A percentile compares a stretch with the other conserved stretches of the same genome.
These are phyloP conservation scores for Aureobasidium sp. DNA, from an alignment of 2,329 filamentous ascomycete species.

Conservation along the genomic window DNA sequence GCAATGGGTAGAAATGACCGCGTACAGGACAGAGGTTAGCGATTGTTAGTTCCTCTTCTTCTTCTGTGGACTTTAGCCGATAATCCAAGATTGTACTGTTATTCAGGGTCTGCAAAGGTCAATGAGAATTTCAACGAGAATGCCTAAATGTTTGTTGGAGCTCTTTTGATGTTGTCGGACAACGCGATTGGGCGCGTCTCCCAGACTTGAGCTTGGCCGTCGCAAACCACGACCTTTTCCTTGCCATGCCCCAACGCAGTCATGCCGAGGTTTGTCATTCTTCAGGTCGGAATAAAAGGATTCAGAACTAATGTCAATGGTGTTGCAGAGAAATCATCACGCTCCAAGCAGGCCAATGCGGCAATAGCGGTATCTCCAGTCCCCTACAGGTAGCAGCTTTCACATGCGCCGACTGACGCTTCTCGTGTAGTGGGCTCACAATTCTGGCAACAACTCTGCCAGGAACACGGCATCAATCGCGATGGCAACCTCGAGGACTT, in stretches of 20 bases:
- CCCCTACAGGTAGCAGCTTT: background rate
- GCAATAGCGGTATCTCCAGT: constrained; percentile 84
- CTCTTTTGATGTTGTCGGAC: background rate
- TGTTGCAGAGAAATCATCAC: constrained; percentile 87
- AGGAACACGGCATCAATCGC: constrained; percentile 95
- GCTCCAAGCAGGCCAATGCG: constrained; percentile 96
- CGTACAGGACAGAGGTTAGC: background rate
- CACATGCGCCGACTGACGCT: constrained; percentile 22
- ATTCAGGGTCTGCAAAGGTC: too few species aligned
- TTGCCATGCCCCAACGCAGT: background rate
- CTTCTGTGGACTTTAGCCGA: background rate
- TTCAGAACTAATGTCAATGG: constrained; percentile 11
- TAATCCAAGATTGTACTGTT: background rate
- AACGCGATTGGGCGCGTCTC: constrained; percentile 6
- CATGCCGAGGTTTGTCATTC: constrained; percentile 7
- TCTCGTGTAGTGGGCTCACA: constrained; percentile 69
- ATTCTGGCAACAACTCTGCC: constrained; percentile 98
- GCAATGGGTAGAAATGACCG: background rate
- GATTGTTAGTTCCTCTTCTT: background rate
- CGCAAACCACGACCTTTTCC: background rate
- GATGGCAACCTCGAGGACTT: constrained; percentile 97
- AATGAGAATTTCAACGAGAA: background rate
- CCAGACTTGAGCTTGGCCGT: background rate
- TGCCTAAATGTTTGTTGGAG: background rate
- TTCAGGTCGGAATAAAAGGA: background rate